Evolutionary conservation across 1,284 basidiomycete species (phyloP), one percentile per base, ranked within the genome.

Genomic region (Trametes pubescens): DNA sequence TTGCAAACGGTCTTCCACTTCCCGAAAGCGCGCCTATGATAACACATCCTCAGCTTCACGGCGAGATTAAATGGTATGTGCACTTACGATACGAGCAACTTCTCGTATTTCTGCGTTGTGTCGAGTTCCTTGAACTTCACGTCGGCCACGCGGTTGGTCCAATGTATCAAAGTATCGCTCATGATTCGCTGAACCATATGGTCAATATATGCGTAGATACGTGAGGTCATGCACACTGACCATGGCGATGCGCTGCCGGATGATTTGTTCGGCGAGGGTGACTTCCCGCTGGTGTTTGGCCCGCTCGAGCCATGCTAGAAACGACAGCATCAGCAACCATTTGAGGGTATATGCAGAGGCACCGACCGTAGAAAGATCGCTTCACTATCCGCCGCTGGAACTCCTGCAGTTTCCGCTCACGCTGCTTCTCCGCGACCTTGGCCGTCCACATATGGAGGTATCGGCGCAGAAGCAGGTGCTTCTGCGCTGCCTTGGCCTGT

Each of bases 61-160:
- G 10, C 21, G 46, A 40, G 6, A 38, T 2, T 8, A 14, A 47
- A 21, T 16, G 7, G 32, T 11, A 18, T 21, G 24, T 18, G 4
- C 34, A 74, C 83, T 69, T 68, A 91, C 89, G 73, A 77, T 54
- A 86, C 69, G 35, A 86, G 65, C 38, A 74, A 76, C 44, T 75
- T 74, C 47, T 88, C 81, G 64, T 78, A 78, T 61, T 79, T 81
- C 65, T 90, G 86, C 4, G 77, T 77, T 29, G 86, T 81, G 57
- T 91, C 84, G 18, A 92, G 72, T 73, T 92, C 91, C 49, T 87
- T 84, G 59, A 87, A 81, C 72, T 92, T 94, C 60, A 90, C 74
- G 51, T 86, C 86, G 62, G 92, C 89, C 4, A 92, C 88, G 2
- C 85, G 83, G 68, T 87, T 86, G 16, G 87, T 91, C 92, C 92